These are phyloP conservation scores for Sporothrix inflata DNA, from an alignment of 2,329 filamentous ascomycete species.

Conservation along the genomic window DNA sequence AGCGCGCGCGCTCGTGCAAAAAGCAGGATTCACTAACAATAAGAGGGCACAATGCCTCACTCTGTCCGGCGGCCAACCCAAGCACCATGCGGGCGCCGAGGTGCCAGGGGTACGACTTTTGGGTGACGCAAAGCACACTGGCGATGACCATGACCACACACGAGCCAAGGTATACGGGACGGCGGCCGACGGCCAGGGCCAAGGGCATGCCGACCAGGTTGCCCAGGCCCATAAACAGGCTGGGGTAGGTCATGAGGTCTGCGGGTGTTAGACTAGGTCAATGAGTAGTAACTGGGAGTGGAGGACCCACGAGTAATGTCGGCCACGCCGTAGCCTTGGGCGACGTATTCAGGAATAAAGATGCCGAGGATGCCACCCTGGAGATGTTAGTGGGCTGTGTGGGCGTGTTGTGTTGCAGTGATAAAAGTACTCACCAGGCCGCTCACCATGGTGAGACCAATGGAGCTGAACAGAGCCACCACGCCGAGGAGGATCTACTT, in stretches of 20 bases:
- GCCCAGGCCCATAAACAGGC: not conserved
- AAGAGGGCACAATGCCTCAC: not conserved
- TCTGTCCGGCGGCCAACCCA: not conserved
- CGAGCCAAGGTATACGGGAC: not conserved
- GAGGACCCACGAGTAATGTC: conserved; percentile 1
- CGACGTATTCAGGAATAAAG: not conserved
- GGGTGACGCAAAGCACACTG: not conserved
- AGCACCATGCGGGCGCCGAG: not conserved
- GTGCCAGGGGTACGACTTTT: not conserved
- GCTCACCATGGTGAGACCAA: conserved; percentile 10
- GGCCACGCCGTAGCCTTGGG: conserved; percentile 9
- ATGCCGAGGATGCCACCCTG: conserved; percentile 4
- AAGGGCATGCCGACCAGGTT: conserved; percentile 7
- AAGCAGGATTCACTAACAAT: not conserved
- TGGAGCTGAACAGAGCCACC: not conserved
- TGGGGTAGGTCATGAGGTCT: conserved; percentile 1
- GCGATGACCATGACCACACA: not conserved
- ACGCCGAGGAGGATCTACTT: not conserved
- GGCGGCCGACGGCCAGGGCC: not conserved
- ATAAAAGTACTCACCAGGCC: not conserved
- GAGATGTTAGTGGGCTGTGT: not conserved
- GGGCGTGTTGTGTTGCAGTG: not conserved
- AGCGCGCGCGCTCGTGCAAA: not conserved
- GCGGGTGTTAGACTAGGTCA: not conserved
- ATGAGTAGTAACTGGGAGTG: too few relatives aligned